Conservation (phyloP, 2,329 filamentous ascomycete species). For the Bipolaris cookei region DNA sequence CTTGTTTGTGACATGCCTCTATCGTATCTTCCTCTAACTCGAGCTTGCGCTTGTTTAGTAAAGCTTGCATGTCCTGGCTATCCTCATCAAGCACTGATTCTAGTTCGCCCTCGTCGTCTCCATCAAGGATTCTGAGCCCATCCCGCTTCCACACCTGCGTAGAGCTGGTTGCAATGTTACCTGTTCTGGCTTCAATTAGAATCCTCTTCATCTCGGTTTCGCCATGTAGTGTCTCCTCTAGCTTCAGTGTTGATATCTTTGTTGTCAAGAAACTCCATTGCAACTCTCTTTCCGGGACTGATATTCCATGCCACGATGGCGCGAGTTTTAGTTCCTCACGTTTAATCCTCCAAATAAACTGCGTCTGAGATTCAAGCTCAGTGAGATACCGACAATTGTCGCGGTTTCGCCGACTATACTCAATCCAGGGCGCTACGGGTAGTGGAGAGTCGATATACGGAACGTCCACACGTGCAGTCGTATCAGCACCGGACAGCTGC, state of each 20-base stretch:
- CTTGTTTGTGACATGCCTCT: slow-evolving; percentile 6
- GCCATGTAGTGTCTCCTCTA: slow-evolving; percentile 51
- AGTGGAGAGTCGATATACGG: slow-evolving; percentile 55
- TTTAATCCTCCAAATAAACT: slow-evolving; percentile 46
- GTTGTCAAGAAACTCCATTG: slow-evolving; percentile 57
- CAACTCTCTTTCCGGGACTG: slow-evolving; percentile 51
- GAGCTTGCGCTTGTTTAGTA: slow-evolving; percentile 50
- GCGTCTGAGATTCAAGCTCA: slow-evolving; percentile 39
- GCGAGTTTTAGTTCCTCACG: slow-evolving; percentile 38
- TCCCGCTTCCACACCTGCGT: slow-evolving; percentile 57
- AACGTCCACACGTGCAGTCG: slow-evolving; percentile 57
- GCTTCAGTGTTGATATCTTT: slow-evolving; percentile 46
- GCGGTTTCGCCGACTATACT: slow-evolving; percentile 28
- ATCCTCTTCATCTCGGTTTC: slow-evolving; percentile 48
- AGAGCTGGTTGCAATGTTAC: slow-evolving; percentile 50
- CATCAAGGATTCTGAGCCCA: slow-evolving; percentile 55
- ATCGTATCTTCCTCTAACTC: slow-evolving; percentile 27
- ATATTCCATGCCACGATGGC: slow-evolving; percentile 51
- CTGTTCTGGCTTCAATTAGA: slow-evolving; percentile 42
- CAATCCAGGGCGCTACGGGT: slow-evolving; percentile 57
- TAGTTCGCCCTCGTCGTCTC: slow-evolving; percentile 46
- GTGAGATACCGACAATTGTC: slow-evolving; percentile 18
- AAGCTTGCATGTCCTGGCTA: slow-evolving; percentile 41
- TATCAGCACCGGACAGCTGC: slow-evolving; percentile 55
- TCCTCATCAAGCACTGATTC: slow-evolving; percentile 29